Evolutionary conservation across 768 basidiomycete species (phyloP).

Genomic region (Serendipita sp.): DNA sequence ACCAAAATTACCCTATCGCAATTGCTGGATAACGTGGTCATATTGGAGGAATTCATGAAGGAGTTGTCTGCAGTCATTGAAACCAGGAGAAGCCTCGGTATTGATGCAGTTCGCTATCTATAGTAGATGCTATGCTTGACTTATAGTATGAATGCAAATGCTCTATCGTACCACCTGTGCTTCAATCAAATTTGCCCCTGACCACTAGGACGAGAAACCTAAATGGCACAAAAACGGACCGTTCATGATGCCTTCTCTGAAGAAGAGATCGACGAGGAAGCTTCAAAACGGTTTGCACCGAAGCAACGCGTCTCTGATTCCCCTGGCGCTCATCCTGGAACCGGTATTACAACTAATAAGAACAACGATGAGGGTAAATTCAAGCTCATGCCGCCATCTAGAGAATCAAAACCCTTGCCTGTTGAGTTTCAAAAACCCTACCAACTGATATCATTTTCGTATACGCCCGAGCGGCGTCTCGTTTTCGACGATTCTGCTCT

Average conservation of each 20-base stretch:
- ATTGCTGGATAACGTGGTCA: slow-evolving; percentile 83
- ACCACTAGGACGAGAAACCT: neutral
- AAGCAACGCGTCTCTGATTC: too few relatives aligned
- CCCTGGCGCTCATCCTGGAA: too few relatives aligned
- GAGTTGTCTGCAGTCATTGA: slow-evolving; percentile 77
- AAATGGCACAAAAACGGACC: neutral
- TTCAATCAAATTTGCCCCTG: neutral
- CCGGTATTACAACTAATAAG: too few relatives aligned
- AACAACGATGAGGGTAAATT: too few relatives aligned
- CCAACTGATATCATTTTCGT: slow-evolving; percentile 57
- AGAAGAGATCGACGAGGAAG: neutral
- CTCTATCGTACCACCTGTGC: too few relatives aligned
- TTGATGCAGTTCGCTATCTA: slow-evolving; percentile 65
- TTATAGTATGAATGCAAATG: neutral
- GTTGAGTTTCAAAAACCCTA: slow-evolving; percentile 48
- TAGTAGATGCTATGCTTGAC: slow-evolving; percentile 16
- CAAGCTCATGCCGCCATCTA: neutral
- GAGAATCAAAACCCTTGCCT: neutral
- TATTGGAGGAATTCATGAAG: slow-evolving; percentile 89
- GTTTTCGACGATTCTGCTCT: slow-evolving; percentile 22
- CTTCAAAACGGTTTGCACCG: neutral
- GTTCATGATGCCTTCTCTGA: neutral
- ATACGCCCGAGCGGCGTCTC: slow-evolving; percentile 24
- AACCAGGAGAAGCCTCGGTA: slow-evolving; percentile 66
- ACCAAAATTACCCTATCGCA: slow-evolving; percentile 57